phyloP scores from a whole-genome alignment of 768 basidiomycete genomes.

The Rhizopogon rudus region DNA sequence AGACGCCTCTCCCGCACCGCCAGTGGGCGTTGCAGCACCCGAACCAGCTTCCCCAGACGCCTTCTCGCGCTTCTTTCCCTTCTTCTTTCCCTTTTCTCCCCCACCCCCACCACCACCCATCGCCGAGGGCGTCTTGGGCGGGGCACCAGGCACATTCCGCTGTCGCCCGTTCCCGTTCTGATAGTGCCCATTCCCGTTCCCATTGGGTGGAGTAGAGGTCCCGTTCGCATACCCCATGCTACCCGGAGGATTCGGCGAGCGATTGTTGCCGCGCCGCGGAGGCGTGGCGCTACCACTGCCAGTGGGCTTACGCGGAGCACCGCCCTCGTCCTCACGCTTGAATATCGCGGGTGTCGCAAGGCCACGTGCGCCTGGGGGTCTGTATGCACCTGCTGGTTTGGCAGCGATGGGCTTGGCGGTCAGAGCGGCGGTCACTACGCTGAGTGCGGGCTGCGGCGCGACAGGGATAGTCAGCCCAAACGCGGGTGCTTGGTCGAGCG shows the following conservation, averaged over 20 bases:
- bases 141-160: slow-evolving; percentile 73
- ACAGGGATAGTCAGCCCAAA: slow-evolving; percentile 66
- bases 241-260: slow-evolving; percentile 53
- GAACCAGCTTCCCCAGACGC: slow-evolving; percentile 18
- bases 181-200: slow-evolving; percentile 27
- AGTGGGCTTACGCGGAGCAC: slow-evolving; percentile 45
- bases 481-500: slow-evolving; percentile 56
- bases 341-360: slow-evolving; percentile 83
- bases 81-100: slow-evolving; percentile 51
- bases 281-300: slow-evolving; percentile 58
- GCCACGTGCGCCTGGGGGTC: slow-evolving; percentile 91
- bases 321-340: slow-evolving; percentile 90
- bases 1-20: slow-evolving; percentile 9
- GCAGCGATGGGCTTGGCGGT: slow-evolving; percentile 49
- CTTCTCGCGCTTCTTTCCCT: slow-evolving; percentile 37
- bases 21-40: slow-evolving; percentile 25
- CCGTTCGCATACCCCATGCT: slow-evolving; percentile 12
- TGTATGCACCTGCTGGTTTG: slow-evolving; percentile 83
- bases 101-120: slow-evolving; percentile 27
- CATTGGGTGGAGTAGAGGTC: slow-evolving; percentile 20
- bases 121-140: slow-evolving; percentile 43
- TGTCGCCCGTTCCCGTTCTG: slow-evolving; percentile 35
- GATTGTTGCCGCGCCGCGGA: slow-evolving; percentile 46
- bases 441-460: slow-evolving; percentile 61
- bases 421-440: slow-evolving; percentile 45